These are phyloP conservation scores for Salix viminalis DNA, from an alignment of 345 rosid species.

Conservation along the genomic window DNA sequence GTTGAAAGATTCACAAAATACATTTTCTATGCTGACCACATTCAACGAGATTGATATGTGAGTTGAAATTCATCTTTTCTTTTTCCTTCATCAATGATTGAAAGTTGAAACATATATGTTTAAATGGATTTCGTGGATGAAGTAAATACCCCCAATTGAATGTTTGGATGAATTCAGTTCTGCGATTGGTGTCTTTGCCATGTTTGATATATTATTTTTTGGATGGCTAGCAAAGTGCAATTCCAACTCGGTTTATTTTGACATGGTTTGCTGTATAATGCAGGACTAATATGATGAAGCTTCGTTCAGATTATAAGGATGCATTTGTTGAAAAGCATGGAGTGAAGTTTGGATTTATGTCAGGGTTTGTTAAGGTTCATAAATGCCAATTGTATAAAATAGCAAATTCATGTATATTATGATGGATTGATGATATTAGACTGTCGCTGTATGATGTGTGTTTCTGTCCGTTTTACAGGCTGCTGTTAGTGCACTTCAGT, in stretches of 20 bases:
- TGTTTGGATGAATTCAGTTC: too few species aligned
- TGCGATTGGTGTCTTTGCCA: neutral
- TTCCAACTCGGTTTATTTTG: neutral
- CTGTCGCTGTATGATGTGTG: neutral
- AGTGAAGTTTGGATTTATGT: slow-evolving; percentile 89
- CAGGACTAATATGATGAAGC: slow-evolving; percentile 95
- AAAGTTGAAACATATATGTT: neutral
- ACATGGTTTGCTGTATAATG: slow-evolving; percentile 2
- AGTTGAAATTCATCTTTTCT: slow-evolving; percentile 8
- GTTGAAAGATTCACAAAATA: slow-evolving; percentile 90
- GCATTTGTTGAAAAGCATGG: slow-evolving; percentile 87
- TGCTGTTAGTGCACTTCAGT: slow-evolving; percentile 78
- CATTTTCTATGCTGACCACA: slow-evolving; percentile 84
- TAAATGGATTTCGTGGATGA: neutral
- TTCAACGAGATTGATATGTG: slow-evolving; percentile 95
- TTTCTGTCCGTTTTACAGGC: slow-evolving; percentile 41
- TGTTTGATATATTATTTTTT: neutral
- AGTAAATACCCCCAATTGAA: too few species aligned
- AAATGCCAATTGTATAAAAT: neutral
- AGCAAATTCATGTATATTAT: neutral
- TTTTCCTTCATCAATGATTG: neutral
- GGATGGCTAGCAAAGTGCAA: neutral
- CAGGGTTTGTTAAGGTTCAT: slow-evolving; percentile 78
- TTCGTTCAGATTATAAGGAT: slow-evolving; percentile 90
- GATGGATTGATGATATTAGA: neutral